Conservation (phyloP, 768 basidiomycete genomes). For the Gelatoporia subvermispora region DNA sequence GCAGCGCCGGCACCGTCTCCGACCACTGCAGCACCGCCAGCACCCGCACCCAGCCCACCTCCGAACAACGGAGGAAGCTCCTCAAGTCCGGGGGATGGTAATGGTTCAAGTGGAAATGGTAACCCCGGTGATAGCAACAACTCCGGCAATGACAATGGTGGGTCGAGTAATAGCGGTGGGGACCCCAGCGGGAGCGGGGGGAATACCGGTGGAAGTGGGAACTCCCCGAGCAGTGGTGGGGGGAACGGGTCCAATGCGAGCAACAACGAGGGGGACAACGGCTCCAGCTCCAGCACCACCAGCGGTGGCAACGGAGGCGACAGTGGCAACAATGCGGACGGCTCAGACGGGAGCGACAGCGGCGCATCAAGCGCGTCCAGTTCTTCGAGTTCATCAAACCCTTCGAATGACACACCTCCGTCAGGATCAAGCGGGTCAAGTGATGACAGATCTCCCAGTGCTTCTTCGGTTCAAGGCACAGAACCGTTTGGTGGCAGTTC, state of each 20-base stretch:
- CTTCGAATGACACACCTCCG: neutral
- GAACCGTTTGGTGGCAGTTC: too few relatives aligned
- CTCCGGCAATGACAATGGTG: neutral
- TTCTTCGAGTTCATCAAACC: neutral
- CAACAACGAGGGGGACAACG: too few relatives aligned
- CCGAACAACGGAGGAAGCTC: neutral
- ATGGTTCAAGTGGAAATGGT: neutral
- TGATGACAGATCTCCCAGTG: neutral
- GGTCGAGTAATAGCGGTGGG: neutral
- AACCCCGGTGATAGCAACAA: neutral
- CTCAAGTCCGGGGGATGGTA: neutral
- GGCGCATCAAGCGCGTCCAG: neutral
- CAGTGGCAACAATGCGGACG: neutral
- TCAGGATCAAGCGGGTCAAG: neutral
- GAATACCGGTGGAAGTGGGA: neutral
- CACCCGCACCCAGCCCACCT: neutral
- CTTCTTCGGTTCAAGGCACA: neutral
- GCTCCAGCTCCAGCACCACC: too few relatives aligned
- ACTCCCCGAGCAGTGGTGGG: constrained; percentile 1
- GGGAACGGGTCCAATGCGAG: too few relatives aligned
- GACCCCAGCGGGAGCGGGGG: neutral
- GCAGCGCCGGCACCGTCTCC: constrained; percentile 1
- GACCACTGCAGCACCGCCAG: neutral
- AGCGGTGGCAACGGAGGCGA: neutral
- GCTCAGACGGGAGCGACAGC: neutral